Evolutionary conservation across 2,329 filamentous ascomycete species (phyloP).

Genomic region (Claviceps pazoutovae): DNA sequence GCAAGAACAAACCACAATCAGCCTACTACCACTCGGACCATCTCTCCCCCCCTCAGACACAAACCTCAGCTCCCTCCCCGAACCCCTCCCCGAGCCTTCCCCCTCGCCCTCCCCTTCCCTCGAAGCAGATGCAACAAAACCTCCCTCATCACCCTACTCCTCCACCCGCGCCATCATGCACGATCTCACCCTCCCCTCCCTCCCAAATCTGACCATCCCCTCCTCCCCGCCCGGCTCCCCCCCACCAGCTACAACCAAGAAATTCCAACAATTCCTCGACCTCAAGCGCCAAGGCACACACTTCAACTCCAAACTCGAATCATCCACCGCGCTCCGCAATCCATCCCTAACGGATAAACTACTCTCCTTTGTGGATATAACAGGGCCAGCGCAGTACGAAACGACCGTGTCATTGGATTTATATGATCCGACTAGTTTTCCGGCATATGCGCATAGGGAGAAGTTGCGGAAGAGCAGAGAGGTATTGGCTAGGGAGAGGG

Average conservation of each 20-base stretch:
- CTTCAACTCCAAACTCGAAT: slow-evolving; percentile 62
- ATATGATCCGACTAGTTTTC: slow-evolving; percentile 45
- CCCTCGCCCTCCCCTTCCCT: slow-evolving; percentile 12
- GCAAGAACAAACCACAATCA: slow-evolving; percentile 1
- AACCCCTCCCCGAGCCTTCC: slow-evolving; percentile 9
- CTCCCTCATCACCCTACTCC: slow-evolving; percentile 49
- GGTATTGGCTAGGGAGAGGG: slow-evolving; percentile 29
- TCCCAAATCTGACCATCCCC: slow-evolving; percentile 62
- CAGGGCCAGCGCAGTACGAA: slow-evolving; percentile 45
- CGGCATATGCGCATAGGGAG: slow-evolving; percentile 38
- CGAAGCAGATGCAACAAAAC: neutral
- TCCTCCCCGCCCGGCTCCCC: slow-evolving; percentile 54
- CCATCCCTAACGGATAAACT: slow-evolving; percentile 60
- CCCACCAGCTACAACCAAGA: slow-evolving; percentile 39
- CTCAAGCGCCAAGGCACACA: slow-evolving; percentile 66
- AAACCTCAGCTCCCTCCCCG: slow-evolving; percentile 4
- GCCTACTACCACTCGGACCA: slow-evolving; percentile 23
- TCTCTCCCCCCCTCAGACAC: slow-evolving; percentile 21
- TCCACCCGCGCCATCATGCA: slow-evolving; percentile 49
- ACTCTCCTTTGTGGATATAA: slow-evolving; percentile 47
- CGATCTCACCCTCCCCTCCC: slow-evolving; percentile 57
- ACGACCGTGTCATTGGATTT: slow-evolving; percentile 43
- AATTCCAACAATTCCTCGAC: slow-evolving; percentile 59
- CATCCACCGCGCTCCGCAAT: slow-evolving; percentile 54
- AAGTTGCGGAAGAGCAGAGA: slow-evolving; percentile 35